Evolutionary conservation across 495 filamentous ascomycete genomes (phyloP).

Genomic region (Chaetomidium leptoderma): DNA sequence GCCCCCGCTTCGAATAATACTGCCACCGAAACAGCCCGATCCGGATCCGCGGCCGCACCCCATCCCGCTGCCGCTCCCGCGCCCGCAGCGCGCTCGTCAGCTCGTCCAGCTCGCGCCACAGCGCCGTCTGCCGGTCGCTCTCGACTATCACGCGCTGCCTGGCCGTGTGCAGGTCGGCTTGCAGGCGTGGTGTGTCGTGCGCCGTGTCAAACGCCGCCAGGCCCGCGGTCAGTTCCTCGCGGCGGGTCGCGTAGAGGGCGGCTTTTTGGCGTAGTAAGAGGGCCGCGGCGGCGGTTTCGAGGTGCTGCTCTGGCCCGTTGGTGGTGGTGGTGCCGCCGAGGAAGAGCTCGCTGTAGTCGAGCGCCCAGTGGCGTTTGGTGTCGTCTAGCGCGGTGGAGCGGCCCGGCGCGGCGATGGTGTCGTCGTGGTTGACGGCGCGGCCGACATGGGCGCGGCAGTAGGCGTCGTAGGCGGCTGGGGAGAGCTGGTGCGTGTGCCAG

Average conservation of each 20-base stretch:
- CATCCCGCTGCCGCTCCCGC: neutral
- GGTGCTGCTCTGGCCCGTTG: too few relatives aligned
- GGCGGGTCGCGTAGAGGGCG: neutral
- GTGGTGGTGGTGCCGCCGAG: too few relatives aligned
- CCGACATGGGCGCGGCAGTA: conserved; percentile 35
- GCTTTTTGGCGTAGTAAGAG: too few relatives aligned
- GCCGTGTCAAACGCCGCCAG: neutral
- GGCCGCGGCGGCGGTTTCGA: too few relatives aligned
- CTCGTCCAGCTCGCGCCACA: neutral
- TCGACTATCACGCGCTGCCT: neutral
- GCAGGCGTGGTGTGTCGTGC: neutral
- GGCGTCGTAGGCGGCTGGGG: conserved; percentile 51
- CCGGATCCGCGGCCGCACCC: neutral
- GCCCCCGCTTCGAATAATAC: neutral
- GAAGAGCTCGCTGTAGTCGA: neutral
- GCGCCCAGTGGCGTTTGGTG: neutral
- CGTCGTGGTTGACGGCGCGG: conserved; percentile 22
- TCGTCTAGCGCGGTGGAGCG: neutral
- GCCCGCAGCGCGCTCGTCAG: neutral
- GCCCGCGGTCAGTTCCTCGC: neutral
- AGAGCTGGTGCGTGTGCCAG: conserved; percentile 61
- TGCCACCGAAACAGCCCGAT: neutral
- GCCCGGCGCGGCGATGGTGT: conserved; percentile 10
- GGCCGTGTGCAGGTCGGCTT: neutral
- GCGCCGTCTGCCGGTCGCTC: neutral